Conservation (phyloP, 441 rosid genomes). For the Populus hybrid region DNA sequence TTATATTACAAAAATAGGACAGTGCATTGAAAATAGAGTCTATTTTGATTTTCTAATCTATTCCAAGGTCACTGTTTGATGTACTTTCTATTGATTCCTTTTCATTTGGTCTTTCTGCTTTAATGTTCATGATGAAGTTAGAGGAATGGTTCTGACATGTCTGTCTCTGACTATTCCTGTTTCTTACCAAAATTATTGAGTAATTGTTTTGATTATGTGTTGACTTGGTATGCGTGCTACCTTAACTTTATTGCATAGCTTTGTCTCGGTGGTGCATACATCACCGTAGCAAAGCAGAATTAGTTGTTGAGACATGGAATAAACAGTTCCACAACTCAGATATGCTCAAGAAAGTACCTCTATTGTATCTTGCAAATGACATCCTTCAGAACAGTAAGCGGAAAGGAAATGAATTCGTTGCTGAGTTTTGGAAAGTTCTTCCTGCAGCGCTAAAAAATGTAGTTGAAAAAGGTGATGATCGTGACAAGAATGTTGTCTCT, state of each 20-base stretch:
- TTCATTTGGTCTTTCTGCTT: neutral
- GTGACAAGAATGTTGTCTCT: constrained; percentile 39
- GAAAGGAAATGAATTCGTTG: constrained; percentile 50
- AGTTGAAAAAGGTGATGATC: constrained; percentile 41
- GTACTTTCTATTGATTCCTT: neutral
- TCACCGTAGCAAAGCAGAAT: constrained; percentile 77
- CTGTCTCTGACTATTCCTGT: neutral
- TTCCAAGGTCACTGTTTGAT: neutral
- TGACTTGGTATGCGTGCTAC: neutral
- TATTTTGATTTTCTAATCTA: neutral
- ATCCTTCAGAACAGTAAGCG: constrained; percentile 49
- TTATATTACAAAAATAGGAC: neutral
- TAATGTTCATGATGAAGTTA: neutral
- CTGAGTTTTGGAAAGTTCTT: constrained; percentile 58
- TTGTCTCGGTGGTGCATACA: constrained; percentile 89
- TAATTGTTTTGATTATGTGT: neutral
- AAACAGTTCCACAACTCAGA: constrained; percentile 59
- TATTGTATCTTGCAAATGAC: constrained; percentile 25
- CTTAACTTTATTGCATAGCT: constrained; percentile 51
- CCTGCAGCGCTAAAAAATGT: constrained; percentile 45
- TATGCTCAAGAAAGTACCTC: constrained; percentile 41
- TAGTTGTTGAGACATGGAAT: constrained; percentile 83
- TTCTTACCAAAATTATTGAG: neutral
- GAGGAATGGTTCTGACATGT: neutral
- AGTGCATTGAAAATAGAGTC: neutral